Evolutionary conservation across 1,284 basidiomycete genomes (phyloP), one percentile per base, ranked within the genome.

Genomic region (Ustilago bromivora): DNA sequence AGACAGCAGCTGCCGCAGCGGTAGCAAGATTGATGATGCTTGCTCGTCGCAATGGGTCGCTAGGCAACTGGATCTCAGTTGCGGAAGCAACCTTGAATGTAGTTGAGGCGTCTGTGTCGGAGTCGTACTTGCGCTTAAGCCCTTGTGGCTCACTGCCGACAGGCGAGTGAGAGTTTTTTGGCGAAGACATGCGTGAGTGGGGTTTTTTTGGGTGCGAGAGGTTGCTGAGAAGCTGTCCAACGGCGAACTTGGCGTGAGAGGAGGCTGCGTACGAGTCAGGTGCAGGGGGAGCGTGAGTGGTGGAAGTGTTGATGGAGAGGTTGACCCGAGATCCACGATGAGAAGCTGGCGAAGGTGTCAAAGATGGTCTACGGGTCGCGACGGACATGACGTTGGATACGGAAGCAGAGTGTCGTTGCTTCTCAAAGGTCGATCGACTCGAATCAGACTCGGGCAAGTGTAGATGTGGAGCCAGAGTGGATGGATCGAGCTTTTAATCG

Each of bases 21-120:
- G 74, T 77, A 4, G 74, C 74, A 1, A 77, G 63, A 54, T 77
- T 71, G 66, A 77, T 77, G 70, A 77, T 77, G 66, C 74, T 77
- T 28, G 70, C 74, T 31, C 74, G 51, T 23, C 74, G 74, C 13
- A 59, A 38, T 3, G 74, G 70, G 28, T 77, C 74, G 36, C 56
- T 43, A 6, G 74, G 70, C 34, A 77, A 60, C 31, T 66, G 62
- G 4, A 77, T 61, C 41, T 77, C 74, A 15, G 62, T 23, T 13
- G 74, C 66, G 0, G 74, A 66, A 38, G 73, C 56, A 15, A 61
- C 36, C 46, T 43, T 60, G 59, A 46, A 72, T 28, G 60, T 40
- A 19, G 35, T 57, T 17, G 67, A 56, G 3, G 56, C 35, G 19
- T 66, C 70, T 40, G 64, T 3, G 2, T 77, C 74, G 6, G 57